Evolutionary conservation across 2,329 filamentous ascomycete genomes (phyloP), one percentile per base, ranked within the genome.

Genomic region (Metarhizium brunneum): DNA sequence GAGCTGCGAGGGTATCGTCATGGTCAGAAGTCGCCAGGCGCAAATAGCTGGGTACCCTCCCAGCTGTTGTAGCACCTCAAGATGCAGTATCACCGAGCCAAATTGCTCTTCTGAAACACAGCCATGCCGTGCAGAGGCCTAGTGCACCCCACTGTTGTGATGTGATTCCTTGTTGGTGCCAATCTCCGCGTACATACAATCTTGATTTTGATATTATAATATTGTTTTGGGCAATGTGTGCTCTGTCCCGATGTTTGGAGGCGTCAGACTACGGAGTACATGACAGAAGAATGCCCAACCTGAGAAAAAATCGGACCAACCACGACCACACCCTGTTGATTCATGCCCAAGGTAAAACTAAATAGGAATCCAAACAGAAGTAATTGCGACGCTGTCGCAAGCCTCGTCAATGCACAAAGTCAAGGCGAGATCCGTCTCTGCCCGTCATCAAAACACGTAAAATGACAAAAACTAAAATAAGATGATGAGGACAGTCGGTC

Each of bases 311-410:
- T 14, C 25, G 8, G 45, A 29, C 45, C 45, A 48, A 30, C 45
- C 45, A 30, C 45, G 7, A 30, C 18, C 45, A 30, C 45, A 30
- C 45, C 45, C 18, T 18, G 51, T 48, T 30, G 32, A 47, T 38
- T 35, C 14, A 48, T 54, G 55, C 52, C 55, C 52, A 56, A 56
- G 42, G 47, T 16, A 47, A 40, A 36, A 51, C n/a, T 47, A 36
- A 36, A 48, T 40, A 51, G 10, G 47, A 50, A 42, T 50, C 25
- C n/a, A 6, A 30, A 16, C 45, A 48, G 3, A 47, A 8, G 6
- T 29, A 25, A 20, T 25, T 47, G 43, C 43, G 18, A 47, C n/a
- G 43, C 43, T 47, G 18, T 25, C n/a, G 7, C 45, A 14, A 48
- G 45, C 13, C 45, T 30, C 18, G n/a, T 48, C 45, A 29, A 48